Base-by-base conservation (phyloP, 2,329 filamentous ascomycete genomes). In the Colletotrichum abscissum region DNA sequence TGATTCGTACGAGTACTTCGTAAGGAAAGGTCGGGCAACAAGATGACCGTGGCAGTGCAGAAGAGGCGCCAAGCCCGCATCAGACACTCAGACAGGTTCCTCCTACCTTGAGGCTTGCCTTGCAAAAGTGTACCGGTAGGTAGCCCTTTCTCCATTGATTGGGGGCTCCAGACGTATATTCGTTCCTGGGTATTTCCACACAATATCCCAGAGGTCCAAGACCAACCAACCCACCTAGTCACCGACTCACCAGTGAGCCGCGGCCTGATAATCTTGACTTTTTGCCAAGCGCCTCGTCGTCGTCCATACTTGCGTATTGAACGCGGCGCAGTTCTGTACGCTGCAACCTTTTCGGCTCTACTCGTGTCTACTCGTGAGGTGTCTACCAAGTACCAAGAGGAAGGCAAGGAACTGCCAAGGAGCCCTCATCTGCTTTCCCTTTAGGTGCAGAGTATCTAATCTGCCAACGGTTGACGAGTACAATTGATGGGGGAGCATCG, bases 231-330 rank as follows among this genome's bases (percentile, higher is more conserved):
- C 38, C 16, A 42, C 16, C 38, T n/a, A 16, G 35, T 19, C 14
- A 33, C 30, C 49, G 14, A 63, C 30, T 26, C 46, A 46, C 28
- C 38, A 33, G 42, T 63, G 26, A 26, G 63, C 33, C 30, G 28
- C 46, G 42, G 42, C n/a, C 33, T 28, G 42, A 30, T 35, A 56
- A 22, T 63, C 59, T 56, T 60, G 70, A 71, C 49, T 57, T 71
- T 73, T 66, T 30, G 71, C 71, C 71, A 73, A 73, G 71, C 22
- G n/a, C 33, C 49, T 67, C 38, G 35, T 33, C 62, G 67, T 35
- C 46, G 33, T 49, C 14, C 8, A 62, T 73, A 35, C n/a, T 73
- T 73, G 67, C 71, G 71, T 52, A 49, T 73, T 52, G 62, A 35
- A 56, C 26, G 60, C 62, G 70, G 70, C 70, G 62, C 70, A 73